phyloP scores from a whole-genome alignment of 768 basidiomycete species.

The Lyophyllum shimeji region DNA sequence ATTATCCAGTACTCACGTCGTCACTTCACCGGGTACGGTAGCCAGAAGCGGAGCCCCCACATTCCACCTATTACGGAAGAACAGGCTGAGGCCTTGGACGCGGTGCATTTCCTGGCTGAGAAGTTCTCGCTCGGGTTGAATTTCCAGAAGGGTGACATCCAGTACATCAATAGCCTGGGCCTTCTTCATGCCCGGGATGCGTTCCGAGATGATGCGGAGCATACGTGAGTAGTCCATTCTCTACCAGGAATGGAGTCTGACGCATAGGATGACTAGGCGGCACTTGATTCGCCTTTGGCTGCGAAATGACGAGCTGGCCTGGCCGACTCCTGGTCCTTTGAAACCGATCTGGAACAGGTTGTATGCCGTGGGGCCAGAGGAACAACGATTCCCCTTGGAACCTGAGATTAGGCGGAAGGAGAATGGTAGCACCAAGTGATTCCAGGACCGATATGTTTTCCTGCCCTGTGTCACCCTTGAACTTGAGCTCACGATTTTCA shows the following conservation, averaged over 20 bases:
- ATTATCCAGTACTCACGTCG: slow-evolving; percentile 49
- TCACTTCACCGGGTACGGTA: slow-evolving; percentile 41
- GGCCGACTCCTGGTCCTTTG: slow-evolving; percentile 40
- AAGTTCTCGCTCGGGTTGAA: slow-evolving; percentile 42
- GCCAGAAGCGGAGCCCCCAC: slow-evolving; percentile 31
- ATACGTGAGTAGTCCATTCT: slow-evolving; percentile 41
- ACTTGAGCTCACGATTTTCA: too few species aligned
- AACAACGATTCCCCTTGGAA: slow-evolving; percentile 43
- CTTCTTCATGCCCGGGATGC: slow-evolving; percentile 44
- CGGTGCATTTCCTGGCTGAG: slow-evolving; percentile 43
- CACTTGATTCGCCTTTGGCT: slow-evolving; percentile 47
- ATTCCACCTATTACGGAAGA: slow-evolving; percentile 49
- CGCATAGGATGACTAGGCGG: slow-evolving; percentile 26
- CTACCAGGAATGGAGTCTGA: too few species aligned
- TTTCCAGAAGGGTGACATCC: slow-evolving; percentile 49
- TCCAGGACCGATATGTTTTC: not conserved
- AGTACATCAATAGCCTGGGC: slow-evolving; percentile 47
- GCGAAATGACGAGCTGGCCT: slow-evolving; percentile 45
- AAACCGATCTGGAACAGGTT: slow-evolving; percentile 36
- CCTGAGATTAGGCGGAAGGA: slow-evolving; percentile 42
- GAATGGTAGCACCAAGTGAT: slow-evolving; percentile 30
- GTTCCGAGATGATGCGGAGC: slow-evolving; percentile 39
- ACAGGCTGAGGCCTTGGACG: slow-evolving; percentile 49
- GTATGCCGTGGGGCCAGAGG: slow-evolving; percentile 39
- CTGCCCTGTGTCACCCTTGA: too few species aligned